These are phyloP conservation scores for Aureobasidium melanogenum DNA, from an alignment of 2,329 filamentous ascomycete genomes.

Conservation along the genomic window DNA sequence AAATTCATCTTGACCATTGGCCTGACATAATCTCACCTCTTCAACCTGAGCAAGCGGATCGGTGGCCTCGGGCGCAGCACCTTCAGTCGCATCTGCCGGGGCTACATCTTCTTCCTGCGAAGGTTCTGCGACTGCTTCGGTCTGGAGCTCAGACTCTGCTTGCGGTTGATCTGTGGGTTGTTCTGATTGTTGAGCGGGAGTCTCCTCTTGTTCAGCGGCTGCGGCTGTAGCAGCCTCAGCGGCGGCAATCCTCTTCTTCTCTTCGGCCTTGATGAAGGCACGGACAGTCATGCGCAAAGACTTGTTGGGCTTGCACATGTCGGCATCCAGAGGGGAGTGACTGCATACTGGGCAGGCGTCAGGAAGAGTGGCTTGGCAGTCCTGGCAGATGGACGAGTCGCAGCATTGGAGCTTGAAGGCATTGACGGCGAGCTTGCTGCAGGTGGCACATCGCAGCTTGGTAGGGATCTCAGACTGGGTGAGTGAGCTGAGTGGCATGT, in stretches of 20 bases:
- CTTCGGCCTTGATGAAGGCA: constrained; percentile 80
- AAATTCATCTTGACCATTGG: not conserved
- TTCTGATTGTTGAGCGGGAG: constrained; percentile 15
- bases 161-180: not conserved
- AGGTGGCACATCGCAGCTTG: constrained; percentile 89
- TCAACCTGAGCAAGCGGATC: constrained; percentile 8
- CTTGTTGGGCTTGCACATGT: constrained; percentile 83
- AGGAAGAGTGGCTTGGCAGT: constrained; percentile 63
- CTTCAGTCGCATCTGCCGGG: not conserved
- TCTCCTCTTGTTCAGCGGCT: constrained; percentile 14
- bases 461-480: constrained; percentile 82
- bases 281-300: constrained; percentile 85
- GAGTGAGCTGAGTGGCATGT: constrained; percentile 51
- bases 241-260: constrained; percentile 57
- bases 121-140: not conserved
- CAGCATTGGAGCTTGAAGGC: constrained; percentile 90
- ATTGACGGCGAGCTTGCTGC: constrained; percentile 82
- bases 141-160: not conserved
- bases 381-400: constrained; percentile 87
- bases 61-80: constrained; percentile 4
- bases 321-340: constrained; percentile 76
- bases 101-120: constrained; percentile 2
- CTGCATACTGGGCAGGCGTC: constrained; percentile 84
- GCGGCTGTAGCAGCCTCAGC: constrained; percentile 17
- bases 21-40: not conserved